Base-by-base conservation (phyloP, 202 grass and related monocot species). In the Panicum virgatum region DNA sequence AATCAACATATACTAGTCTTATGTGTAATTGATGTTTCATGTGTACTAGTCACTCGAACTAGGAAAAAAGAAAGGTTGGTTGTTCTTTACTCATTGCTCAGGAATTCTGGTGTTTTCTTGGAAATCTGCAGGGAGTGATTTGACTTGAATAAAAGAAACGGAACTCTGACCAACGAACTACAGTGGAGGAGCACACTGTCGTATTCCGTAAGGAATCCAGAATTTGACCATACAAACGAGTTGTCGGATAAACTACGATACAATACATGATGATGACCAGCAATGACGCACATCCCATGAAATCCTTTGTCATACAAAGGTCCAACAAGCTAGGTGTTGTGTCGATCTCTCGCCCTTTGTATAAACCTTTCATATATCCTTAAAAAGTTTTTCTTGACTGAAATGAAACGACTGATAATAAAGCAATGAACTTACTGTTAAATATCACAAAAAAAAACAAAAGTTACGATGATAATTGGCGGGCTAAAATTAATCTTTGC, bases 171-270 rank as follows among this genome's bases (percentile, higher is more conserved):
- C 62, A 62, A 25, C 3, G 3, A 32, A 32, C 32, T 32, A 19
- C 26, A 75, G 40, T 32, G 4, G 69, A 62, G 36, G 4, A 39
- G 19, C 34, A 80, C 20, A 45, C 20, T 75, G 0, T 62, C 77
- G 57, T 71, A 32, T 9, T 46, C 30, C 12, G 30, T 29, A 80
- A 44, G 63, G 50, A 76, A 69, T 62, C 25, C 22, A 54, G 13
- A 30, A 25, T 56, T 76, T 85, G 82, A 81, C 87, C 46, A 58
- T 20, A 48, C 37, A 58, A 76, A 57, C 82, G 72, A 84, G 70
- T 76, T 76, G 76, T 52, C 36, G 4, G 77, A 76, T 79, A 47
- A 79, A 88, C 39, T 34, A 39, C 20, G 9, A 22, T 30, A 45
- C 37, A 46, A 0, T 50, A 37, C 82, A 37, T 26, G 12, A 57